phyloP scores from a whole-genome alignment of 1,284 basidiomycete genomes.

The Tilletia caries region DNA sequence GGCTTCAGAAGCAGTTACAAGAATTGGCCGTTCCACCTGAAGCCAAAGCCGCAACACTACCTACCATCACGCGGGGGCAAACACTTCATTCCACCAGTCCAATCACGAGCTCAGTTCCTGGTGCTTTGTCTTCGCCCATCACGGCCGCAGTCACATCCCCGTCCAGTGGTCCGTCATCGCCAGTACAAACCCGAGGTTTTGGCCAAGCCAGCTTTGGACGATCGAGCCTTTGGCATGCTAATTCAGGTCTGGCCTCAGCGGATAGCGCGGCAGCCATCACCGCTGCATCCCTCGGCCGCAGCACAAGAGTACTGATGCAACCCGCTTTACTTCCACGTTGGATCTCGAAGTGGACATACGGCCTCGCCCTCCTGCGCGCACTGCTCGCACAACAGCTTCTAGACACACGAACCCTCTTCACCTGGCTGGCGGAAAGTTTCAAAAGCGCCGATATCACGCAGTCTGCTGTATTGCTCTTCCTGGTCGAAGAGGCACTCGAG shows the following conservation, averaged over 20 bases:
- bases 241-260: conserved; percentile 11
- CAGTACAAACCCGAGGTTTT: not conserved
- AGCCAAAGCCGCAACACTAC: not conserved
- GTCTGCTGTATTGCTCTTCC: conserved; percentile 71
- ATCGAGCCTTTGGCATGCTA: not conserved
- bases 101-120: conserved; percentile 15
- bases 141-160: conserved; percentile 27
- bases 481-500: conserved; percentile 56
- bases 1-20: conserved; percentile 79
- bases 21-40: conserved; percentile 71
- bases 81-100: not conserved
- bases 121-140: conserved; percentile 23
- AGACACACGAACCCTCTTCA: conserved; percentile 72
- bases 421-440: conserved; percentile 80
- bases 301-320: conserved; percentile 10
- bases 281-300: conserved; percentile 15
- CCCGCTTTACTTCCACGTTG: conserved; percentile 56
- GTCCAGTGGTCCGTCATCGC: conserved; percentile 23
- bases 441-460: conserved; percentile 74
- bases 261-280: conserved; percentile 21
- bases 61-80: not conserved
- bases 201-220: not conserved
- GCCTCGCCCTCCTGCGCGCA: conserved; percentile 62
- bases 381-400: conserved; percentile 79
- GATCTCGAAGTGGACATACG: conserved; percentile 76